phyloP scores from a whole-genome alignment of 1,139 yeast genomes.

The Candida pseudoviswanathii region DNA sequence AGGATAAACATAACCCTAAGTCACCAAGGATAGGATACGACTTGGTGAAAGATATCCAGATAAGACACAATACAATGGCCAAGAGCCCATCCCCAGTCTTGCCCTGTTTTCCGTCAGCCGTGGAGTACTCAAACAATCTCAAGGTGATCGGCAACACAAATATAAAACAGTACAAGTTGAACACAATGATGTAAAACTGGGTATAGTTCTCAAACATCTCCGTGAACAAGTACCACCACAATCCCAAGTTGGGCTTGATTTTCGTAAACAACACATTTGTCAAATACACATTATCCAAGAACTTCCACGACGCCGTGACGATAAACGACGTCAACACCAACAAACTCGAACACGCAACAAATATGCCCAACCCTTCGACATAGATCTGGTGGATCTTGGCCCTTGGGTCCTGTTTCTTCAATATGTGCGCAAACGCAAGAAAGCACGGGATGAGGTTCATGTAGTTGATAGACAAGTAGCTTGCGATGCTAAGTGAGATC shows the following conservation, averaged over 20 bases:
- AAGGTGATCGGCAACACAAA: constrained; percentile 76
- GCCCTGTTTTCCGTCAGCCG: constrained; percentile 7
- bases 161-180: constrained; percentile 72
- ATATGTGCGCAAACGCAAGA: constrained; percentile 37
- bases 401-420: constrained; percentile 9
- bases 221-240: constrained; percentile 98
- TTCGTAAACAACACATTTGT: constrained; percentile 63
- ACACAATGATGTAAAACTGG: constrained; percentile 79
- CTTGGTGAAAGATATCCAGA: constrained; percentile 74
- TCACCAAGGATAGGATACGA: constrained; percentile 92
- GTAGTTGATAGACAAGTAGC: constrained; percentile 67
- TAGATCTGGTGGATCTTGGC: constrained; percentile 18
- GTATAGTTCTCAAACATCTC: constrained; percentile 92
- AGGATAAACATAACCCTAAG: constrained; percentile 64
- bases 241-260: constrained; percentile 81
- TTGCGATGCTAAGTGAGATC: constrained; percentile 59
- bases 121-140: constrained; percentile 49
- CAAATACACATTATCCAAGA: constrained; percentile 63
- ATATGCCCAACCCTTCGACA: constrained; percentile 28
- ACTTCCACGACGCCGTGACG: constrained; percentile 43
- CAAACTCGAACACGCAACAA: constrained; percentile 26
- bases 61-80: constrained; percentile 61
- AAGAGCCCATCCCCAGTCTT: constrained; percentile 56
- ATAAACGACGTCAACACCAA: constrained; percentile 38
- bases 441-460: constrained; percentile 59